Conservation (phyloP, 2,329 filamentous ascomycete genomes). For the Apiospora marii region DNA sequence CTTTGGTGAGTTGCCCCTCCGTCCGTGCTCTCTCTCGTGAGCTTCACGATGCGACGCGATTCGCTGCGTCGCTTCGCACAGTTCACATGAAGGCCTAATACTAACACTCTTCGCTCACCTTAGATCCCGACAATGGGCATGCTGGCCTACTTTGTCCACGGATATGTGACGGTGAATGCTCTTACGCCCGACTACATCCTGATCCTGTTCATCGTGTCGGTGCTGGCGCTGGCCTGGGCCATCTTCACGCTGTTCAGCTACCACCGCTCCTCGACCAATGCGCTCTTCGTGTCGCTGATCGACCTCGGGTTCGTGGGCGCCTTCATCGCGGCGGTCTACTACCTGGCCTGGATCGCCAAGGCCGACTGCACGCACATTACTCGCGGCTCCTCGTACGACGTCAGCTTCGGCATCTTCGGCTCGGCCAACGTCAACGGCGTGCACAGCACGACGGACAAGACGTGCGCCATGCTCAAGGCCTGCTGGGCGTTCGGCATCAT, state of each 20-base stretch:
- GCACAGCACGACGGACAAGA: conserved; percentile 70
- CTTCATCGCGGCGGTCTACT: conserved; percentile 69
- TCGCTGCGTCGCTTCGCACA: not conserved
- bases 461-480: conserved; percentile 92
- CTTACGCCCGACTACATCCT: conserved; percentile 70
- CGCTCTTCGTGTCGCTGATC: conserved; percentile 66
- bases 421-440: conserved; percentile 60
- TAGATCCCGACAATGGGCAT: conserved; percentile 73
- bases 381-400: conserved; percentile 57
- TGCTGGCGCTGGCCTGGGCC: conserved; percentile 69
- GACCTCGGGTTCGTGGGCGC: conserved; percentile 70
- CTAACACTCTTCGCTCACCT: not conserved
- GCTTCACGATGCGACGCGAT: not conserved
- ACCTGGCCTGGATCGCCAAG: conserved; percentile 63
- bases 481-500: conserved; percentile 91
- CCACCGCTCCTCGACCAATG: conserved; percentile 67
- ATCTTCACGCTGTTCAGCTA: conserved; percentile 72
- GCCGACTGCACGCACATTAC: conserved; percentile 73
- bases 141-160: conserved; percentile 71
- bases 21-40: not conserved
- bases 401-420: conserved; percentile 69
- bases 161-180: conserved; percentile 62
- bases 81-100: not conserved
- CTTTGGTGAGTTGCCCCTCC: conserved; percentile 57
- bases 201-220: conserved; percentile 72